A percentile compares a stretch with the other conserved stretches of the same genome.
Conservation (phyloP, 2,329 filamentous ascomycete species). For the Emergomyces pasteurianus region DNA sequence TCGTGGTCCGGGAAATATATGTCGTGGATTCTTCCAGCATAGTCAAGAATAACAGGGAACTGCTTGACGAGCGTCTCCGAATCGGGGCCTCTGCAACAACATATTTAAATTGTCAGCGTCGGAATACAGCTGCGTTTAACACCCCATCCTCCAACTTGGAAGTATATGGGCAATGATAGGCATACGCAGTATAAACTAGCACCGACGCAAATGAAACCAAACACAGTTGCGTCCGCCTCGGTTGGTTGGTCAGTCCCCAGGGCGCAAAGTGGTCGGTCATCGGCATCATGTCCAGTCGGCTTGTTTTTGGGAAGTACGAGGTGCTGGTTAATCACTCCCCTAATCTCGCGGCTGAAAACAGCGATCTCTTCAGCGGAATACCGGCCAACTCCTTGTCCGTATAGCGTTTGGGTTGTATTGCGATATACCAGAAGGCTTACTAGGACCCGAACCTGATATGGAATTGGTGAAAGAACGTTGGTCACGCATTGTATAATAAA, state of each 20-base stretch:
- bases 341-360: constrained; percentile 39
- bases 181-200: constrained; percentile 44
- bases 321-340: constrained; percentile 40
- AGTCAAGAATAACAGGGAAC: constrained; percentile 42
- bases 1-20: constrained; percentile 49
- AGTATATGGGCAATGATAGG: constrained; percentile 10
- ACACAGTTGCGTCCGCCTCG: constrained; percentile 46
- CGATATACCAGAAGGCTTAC: constrained; percentile 42
- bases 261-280: constrained; percentile 44
- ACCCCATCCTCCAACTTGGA: background rate
- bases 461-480: constrained; percentile 38
- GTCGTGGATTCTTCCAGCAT: constrained; percentile 45
- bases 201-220: constrained; percentile 45
- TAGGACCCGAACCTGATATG: constrained; percentile 41
- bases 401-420: constrained; percentile 31
- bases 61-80: constrained; percentile 34
- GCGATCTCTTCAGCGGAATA: constrained; percentile 40
- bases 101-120: background rate
- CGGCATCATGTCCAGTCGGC: background rate
- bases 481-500: constrained; percentile 48
- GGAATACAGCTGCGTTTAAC: background rate
- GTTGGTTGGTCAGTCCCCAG: constrained; percentile 43
- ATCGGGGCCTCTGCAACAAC: constrained; percentile 32
- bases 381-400: constrained; percentile 46
- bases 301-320: constrained; percentile 25